Conservation (phyloP, 2,329 filamentous ascomycete genomes). For the Helotiales sp. region DNA sequence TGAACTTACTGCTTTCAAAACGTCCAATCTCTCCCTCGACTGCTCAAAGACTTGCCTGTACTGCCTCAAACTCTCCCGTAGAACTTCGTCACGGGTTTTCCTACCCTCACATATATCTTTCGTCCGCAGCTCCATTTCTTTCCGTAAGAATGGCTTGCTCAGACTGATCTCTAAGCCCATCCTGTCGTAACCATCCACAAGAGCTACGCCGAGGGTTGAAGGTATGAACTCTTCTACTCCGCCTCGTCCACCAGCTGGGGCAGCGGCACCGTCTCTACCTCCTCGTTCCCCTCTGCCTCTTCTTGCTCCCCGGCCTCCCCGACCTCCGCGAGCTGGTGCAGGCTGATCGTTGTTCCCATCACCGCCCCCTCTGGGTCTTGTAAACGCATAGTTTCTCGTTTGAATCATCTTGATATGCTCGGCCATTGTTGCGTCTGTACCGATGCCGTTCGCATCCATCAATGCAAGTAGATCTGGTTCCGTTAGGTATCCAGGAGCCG, state of each 20-base stretch:
- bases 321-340: constrained; percentile 44
- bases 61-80: constrained; percentile 82
- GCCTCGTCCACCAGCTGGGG: constrained; percentile 42
- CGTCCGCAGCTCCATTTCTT: constrained; percentile 98
- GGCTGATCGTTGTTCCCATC: constrained; percentile 34
- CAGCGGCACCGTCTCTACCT: constrained; percentile 44
- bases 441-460: constrained; percentile 99
- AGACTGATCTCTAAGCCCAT: constrained; percentile 93
- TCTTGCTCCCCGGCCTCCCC: constrained; percentile 47
- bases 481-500: constrained; percentile 82
- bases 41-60: constrained; percentile 87
- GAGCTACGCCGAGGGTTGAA: constrained; percentile 85
- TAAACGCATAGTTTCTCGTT: constrained; percentile 82
- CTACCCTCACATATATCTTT: constrained; percentile 92
- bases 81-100: constrained; percentile 73
- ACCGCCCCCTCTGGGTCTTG: constrained; percentile 54
- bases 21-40: constrained; percentile 75
- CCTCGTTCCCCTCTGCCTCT: constrained; percentile 45
- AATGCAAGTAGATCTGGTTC: constrained; percentile 94
- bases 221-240: constrained; percentile 86
- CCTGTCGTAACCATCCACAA: constrained; percentile 93
- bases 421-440: constrained; percentile 98
- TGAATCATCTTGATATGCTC: constrained; percentile 98
- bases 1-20: constrained; percentile 63
- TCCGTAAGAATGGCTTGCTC: constrained; percentile 92